Evolutionary conservation across 805 yeast species (phyloP), one percentile per base, ranked within the genome.

Genomic region (Lachancea thermotolerans): DNA sequence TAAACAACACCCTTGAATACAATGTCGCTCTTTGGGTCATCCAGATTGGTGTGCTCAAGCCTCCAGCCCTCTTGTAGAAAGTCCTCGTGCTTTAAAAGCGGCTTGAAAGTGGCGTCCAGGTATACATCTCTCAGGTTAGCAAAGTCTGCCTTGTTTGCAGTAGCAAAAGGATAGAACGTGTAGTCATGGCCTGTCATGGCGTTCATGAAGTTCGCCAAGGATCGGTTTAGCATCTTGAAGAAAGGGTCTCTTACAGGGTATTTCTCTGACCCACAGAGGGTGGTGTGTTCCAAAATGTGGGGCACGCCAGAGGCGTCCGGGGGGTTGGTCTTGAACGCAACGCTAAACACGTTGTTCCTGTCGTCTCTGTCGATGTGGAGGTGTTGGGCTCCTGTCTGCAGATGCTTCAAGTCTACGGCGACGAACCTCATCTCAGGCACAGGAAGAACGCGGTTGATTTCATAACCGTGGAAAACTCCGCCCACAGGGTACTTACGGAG

Each of bases 181-280:
- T 89, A 90, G 65, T 93, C 98, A 55, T 85, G 90, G 17, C 95
- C 99, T 0, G 99, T 93, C 96, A 93, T 87, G 8, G 99, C 99
- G 62, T 93, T 93, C 99, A 93, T 93, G 66, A 89, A 93, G 62
- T 88, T 93, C 30, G 96, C 81, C 57, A 93, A 69, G n/a, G 97
- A 88, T 51, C 97, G 70, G 63, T 89, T 91, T 48, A 91, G 72
- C 99, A 93, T 93, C 63, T 91, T 91, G 76, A 93, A 93, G 65
- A 93, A 93, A 1, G 99, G 99, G 66, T 93, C 99, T 53, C 97
- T 73, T 1, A 93, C 96, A 2, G 97, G 97, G 63, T 79, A 93
- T 59, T 83, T 85, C 46, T 76, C 72, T 1, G 97, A 89, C 2
- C 99, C 99, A 68, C 99, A 93, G 30, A 93, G 69, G 1, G 98